Evolutionary conservation across 140 eudicot genomes (phyloP), one percentile per base, ranked within the genome.

Genomic region (Oenanthe javanica): DNA sequence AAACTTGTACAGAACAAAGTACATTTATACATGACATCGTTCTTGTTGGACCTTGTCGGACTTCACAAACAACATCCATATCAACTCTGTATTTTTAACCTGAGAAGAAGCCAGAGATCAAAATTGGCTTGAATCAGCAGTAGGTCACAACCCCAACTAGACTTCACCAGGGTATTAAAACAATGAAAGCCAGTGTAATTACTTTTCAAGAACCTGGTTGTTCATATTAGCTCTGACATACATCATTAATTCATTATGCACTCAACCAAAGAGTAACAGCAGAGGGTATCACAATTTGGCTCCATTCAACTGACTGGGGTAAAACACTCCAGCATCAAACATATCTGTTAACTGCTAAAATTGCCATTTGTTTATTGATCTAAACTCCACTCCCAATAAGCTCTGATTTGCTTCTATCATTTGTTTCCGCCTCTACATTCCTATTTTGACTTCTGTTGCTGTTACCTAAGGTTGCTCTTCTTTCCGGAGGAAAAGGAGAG

Each of bases 361-460:
- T 79, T 16, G 0, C 42, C 64, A 49, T 10, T 77, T 45, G 27
- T 71, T 80, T 72, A 7, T 50, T 75, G 55, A 59, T 67, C 75
- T 84, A 95, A 77, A 84, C 83, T 42, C 90, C 79, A 11, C 92
- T 91, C 0, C 87, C 57, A 75, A 86, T 77, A 16, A 92, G 90
- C 82, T 95, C 91, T 25, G 86, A 81, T 83, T 83, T 83, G 71
- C 70, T 84, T 82, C 85, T 82, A 61, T 76, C 49, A 55, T 55
- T 79, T 72, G 82, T 69, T 49, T 82, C 86, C 3, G 77, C 77
- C 18, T 81, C 85, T 45, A 75, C 75, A 45, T 69, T 85, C 64
- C 79, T 85, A 48, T 87, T 79, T 76, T 83, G 85, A 55, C 82
- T 83, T 83, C 70, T 79, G 70, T 79, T 86, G 59, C 63, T 81